Conservation (phyloP, 106 monocot species). For the Hemerocallis citrina region DNA sequence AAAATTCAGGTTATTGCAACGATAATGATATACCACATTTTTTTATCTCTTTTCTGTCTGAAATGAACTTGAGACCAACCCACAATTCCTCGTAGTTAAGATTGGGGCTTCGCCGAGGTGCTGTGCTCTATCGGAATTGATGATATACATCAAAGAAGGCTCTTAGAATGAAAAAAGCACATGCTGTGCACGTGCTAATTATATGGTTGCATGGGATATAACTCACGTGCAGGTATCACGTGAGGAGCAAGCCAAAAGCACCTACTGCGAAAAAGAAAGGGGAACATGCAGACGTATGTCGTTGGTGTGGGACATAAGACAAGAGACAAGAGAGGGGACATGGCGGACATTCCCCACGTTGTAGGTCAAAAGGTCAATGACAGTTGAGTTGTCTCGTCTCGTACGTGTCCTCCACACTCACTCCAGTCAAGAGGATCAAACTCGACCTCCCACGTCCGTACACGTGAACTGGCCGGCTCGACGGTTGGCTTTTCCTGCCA, state of each 20-base stretch:
- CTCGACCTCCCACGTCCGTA: background rate
- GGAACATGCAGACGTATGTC: background rate
- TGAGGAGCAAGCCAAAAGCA: background rate
- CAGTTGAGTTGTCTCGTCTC: background rate
- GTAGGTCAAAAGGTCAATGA: background rate
- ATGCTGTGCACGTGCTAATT: too few species aligned
- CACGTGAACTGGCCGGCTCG: conserved; percentile 6
- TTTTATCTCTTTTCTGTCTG: too few species aligned
- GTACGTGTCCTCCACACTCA: conserved; percentile 6
- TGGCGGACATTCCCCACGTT: background rate
- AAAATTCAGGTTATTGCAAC: too few species aligned
- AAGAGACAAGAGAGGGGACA: background rate
- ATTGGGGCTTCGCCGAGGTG: too few species aligned
- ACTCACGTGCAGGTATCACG: too few species aligned
- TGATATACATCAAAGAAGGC: too few species aligned
- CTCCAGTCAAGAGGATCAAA: background rate
- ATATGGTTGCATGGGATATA: too few species aligned
- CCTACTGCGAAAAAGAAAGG: background rate
- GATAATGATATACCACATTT: too few species aligned
- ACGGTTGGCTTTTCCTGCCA: conserved; percentile 1
- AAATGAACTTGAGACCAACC: too few species aligned
- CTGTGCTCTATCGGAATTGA: too few species aligned
- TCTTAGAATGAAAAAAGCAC: too few species aligned
- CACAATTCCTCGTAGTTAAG: too few species aligned
- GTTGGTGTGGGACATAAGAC: conserved; percentile 1